Conservation (phyloP, 345 rosid genomes). For the Odontarrhena argentea region DNA sequence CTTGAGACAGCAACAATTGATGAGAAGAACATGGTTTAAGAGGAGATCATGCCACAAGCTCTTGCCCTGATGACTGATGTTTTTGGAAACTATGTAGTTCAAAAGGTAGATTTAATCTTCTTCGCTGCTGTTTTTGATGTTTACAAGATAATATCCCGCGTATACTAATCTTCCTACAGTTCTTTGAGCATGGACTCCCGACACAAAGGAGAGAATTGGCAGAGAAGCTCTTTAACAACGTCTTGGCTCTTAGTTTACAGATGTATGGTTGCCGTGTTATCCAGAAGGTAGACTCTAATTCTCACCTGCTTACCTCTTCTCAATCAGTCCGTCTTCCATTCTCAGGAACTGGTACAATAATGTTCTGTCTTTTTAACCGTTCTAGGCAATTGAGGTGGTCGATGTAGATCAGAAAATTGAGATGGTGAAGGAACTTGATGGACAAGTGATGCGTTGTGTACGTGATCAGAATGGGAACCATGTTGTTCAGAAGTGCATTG, state of each 20-base stretch:
- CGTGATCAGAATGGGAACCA: slow-evolving; percentile 80
- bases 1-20: slow-evolving; percentile 58
- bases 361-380: not conserved
- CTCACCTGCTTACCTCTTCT: not conserved
- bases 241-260: slow-evolving; percentile 62
- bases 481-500: slow-evolving; percentile 72
- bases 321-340: no score
- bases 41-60: slow-evolving; percentile 64
- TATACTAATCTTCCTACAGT: slow-evolving; percentile 38
- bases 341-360: not conserved
- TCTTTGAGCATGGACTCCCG: slow-evolving; percentile 68
- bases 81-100: slow-evolving; percentile 72
- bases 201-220: slow-evolving; percentile 65
- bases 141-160: not conserved
- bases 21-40: slow-evolving; percentile 63
- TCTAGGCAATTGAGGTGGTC: slow-evolving; percentile 65
- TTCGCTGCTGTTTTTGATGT: not conserved
- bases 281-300: slow-evolving; percentile 55
- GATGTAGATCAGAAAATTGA: slow-evolving; percentile 65
- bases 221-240: slow-evolving; percentile 54
- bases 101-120: slow-evolving; percentile 50
- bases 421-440: slow-evolving; percentile 68
- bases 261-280: slow-evolving; percentile 76
- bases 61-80: slow-evolving; percentile 72
- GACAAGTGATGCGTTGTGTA: slow-evolving; percentile 61